Conservation (phyloP, 106 monocot species). For the Phalaenopsis equestris region DNA sequence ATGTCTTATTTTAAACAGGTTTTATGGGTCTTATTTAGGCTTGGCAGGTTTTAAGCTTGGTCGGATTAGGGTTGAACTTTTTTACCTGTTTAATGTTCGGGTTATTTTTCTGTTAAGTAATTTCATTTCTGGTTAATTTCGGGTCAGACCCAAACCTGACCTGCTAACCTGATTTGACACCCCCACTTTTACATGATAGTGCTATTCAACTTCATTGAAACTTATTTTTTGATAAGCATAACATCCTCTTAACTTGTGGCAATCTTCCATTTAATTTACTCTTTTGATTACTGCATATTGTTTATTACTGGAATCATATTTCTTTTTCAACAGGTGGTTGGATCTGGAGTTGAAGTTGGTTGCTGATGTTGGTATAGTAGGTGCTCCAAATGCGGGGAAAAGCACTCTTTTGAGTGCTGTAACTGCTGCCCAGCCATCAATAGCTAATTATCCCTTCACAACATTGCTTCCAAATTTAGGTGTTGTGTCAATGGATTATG, state of each 20-base stretch:
- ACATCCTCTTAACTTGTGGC: background rate
- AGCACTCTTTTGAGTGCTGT: slow-evolving; percentile 89
- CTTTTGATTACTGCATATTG: background rate
- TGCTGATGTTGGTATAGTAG: slow-evolving; percentile 98
- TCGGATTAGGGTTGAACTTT: too few relatives aligned
- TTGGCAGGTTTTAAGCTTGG: too few relatives aligned
- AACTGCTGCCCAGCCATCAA: slow-evolving; percentile 88
- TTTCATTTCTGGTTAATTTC: too few relatives aligned
- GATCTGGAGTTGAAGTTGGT: slow-evolving; percentile 94
- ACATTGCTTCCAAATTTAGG: slow-evolving; percentile 95
- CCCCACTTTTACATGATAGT: background rate
- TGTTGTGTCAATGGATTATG: slow-evolving; percentile 84
- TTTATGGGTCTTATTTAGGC: too few relatives aligned
- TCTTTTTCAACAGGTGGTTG: slow-evolving; percentile 62
- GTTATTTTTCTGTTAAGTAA: too few relatives aligned
- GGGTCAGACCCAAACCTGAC: too few relatives aligned
- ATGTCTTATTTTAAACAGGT: too few relatives aligned
- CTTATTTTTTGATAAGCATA: background rate
- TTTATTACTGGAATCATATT: background rate
- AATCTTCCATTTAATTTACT: background rate
- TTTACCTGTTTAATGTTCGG: too few relatives aligned
- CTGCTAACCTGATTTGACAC: too few relatives aligned
- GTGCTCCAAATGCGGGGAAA: slow-evolving; percentile 98
- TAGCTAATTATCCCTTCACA: slow-evolving; percentile 97
- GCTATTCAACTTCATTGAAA: background rate